Base-by-base conservation (phyloP, 2,329 filamentous ascomycete species). In the Herpotrichia juniperi region DNA sequence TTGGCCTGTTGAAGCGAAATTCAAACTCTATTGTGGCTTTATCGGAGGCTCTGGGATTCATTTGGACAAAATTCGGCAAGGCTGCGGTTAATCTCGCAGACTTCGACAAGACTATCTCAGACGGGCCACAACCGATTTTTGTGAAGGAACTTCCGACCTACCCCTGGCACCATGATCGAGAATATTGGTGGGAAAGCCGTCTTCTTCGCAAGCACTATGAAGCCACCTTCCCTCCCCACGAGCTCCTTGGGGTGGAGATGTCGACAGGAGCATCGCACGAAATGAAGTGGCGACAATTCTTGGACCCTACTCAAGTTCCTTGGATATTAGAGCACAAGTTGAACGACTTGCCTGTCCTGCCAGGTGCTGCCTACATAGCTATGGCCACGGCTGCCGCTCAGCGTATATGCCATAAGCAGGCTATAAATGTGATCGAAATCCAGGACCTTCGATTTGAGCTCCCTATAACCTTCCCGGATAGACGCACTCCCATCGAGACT, bases 281-380 rank as follows among this genome's bases (percentile, higher is more conserved):
- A 51, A n/a, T 44, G 11, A 17, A 17, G 12, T 61, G 58, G 58
- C 19, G 42, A 9, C 56, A 61, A 25, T n/a, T 51, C 14, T 26
- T 61, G 2, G 19, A 28, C 1, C 46, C 42, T 3, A 26, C 26
- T 7, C 50, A 61, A 19, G 17, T 54, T 12, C 34, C 42, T 3
- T 61, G 58, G 58, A 10, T 61, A 6, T 6, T 11, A 3, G 58
- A 47, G 25, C 58, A 61, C 37, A 14, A 46, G 17, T 19, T 61
- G 10, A 35, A 59, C 25, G 48, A 51, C 3, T 63, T 74, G 10
- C 59, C 74, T 1, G 61, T 81, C 1, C 79, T 78, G 35, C 79
- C 79, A 0, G 73, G 61, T 2, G 74, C 78, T 1, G 78, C 69
- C 0, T 80, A 77, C 48, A 50, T 79, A 1, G 63, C 69, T 12